Evolutionary conservation across 2,329 filamentous ascomycete genomes (phyloP), one percentile per base, ranked within the genome.

Genomic region (Stachybotrys chlorohalonatus): DNA sequence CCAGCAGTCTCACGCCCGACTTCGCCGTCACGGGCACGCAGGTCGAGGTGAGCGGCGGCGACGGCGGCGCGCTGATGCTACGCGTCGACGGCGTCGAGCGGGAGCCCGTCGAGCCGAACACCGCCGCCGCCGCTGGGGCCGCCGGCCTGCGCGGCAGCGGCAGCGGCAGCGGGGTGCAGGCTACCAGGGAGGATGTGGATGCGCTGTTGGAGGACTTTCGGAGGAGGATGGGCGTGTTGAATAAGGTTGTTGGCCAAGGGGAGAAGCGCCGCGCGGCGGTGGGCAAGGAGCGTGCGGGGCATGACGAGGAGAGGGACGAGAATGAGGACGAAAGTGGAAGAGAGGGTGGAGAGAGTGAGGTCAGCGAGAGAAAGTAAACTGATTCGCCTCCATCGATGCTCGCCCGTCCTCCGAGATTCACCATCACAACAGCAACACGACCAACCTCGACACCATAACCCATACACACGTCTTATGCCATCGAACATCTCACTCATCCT

Each of bases 1-100:
- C 89, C 1, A 83, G 87, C 47, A 91, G 86, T 58, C 73, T 96
- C 11, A 87, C 83, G 8, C 74, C 85, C 0, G 81, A 86, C 52
- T 97, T 93, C 85, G 81, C 83, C 50, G 74, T 83, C 49, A 76
- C 76, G 1, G 70, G 70, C 49, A 70, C 77, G 13, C 70, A 68
- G 53, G 64, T 83, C 48, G 60, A 65, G 13, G 70, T 70, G 17
- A 70, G 69, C 42, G 67, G 64, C 24, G 61, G 61, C 42, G 59
- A 65, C 52, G 55, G 60, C 64, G 62, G 64, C 2, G 56, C 65
- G 2, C 61, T 66, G 36, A 66, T 70, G 60, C 65, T 73, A 47
- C 67, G 67, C 17, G 62, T 73, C 36, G 68, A 72, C 64, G 65
- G 72, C 59, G 64, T 71, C 30, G 72, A 70, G 55, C 67, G 70